Evolutionary conservation across 2,329 filamentous ascomycete genomes (phyloP).

Genomic region (Pseudodiploospora longispora): DNA sequence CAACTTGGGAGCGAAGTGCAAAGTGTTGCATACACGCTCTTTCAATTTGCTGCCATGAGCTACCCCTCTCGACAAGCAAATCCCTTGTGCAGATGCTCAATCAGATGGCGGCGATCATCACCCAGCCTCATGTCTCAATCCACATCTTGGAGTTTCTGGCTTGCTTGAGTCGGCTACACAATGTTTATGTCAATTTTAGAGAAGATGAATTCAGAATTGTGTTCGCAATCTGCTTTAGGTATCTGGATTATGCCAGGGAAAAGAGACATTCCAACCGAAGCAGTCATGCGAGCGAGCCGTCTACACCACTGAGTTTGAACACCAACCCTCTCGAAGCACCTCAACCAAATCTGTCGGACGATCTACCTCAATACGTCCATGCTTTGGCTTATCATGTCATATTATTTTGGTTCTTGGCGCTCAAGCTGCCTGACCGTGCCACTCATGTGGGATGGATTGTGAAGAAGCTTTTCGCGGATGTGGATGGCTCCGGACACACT

Average conservation of each 20-base stretch:
- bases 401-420: constrained; percentile 89
- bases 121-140: constrained; percentile 81
- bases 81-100: constrained; percentile 78
- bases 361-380: constrained; percentile 88
- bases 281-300: constrained; percentile 36
- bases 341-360: constrained; percentile 44
- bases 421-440: constrained; percentile 76
- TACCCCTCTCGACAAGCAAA: constrained; percentile 80
- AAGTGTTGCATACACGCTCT: constrained; percentile 92
- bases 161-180: constrained; percentile 73
- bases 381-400: constrained; percentile 92
- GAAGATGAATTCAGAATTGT: constrained; percentile 90
- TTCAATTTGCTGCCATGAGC: constrained; percentile 89
- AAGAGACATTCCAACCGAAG: constrained; percentile 41
- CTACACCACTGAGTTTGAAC: constrained; percentile 18
- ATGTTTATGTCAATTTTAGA: constrained; percentile 79
- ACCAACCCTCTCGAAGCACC: constrained; percentile 12
- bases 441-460: constrained; percentile 87
- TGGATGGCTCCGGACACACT: constrained; percentile 57
- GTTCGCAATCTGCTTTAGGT: constrained; percentile 91
- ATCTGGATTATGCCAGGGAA: constrained; percentile 80
- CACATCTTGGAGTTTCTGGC: constrained; percentile 96
- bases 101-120: constrained; percentile 94
- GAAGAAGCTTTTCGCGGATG: constrained; percentile 74
- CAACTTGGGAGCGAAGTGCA: constrained; percentile 75